Base-by-base conservation (phyloP, 2,329 filamentous ascomycete species). In the Magnaporthales sp. region DNA sequence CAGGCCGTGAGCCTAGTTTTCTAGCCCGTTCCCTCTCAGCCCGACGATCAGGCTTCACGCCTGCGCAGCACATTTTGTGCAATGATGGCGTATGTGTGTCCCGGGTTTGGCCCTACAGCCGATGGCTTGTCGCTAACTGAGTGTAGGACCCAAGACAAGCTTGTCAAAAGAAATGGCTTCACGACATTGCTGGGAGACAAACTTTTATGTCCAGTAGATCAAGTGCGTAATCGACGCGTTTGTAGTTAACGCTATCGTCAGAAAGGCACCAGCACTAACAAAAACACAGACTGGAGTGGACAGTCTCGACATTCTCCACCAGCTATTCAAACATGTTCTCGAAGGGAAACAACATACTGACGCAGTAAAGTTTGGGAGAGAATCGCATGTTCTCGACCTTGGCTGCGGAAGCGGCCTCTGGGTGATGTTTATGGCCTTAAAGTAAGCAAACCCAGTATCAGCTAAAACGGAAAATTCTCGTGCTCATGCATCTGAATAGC, bases 321-420 rank as follows among this genome's bases (percentile, higher is more conserved):
- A 58, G 22, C 15, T 61, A 22, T 38, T 65, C 8, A 13, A 9
- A 15, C 1, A 60, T 4, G 11, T 30, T 8, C 29, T 65, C 9
- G n/a, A 9, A 13, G 51, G 15, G 4, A n/a, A 32, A 15, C 19
- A 38, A 58, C 51, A 22, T n/a, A 58, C 64, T 3, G 26, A 29
- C 4, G 29, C 11, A 8, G 26, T n/a, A 9, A 11, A 29, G 8
- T 13, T 60, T 11, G 4, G 15, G 9, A 27, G 26, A 24, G 29
- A 32, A 10, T 10, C 27, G 8, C 46, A 60, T 32, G 64, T 65
- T 9, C 54, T 65, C 27, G 64, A 65, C 10, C n/a, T 65, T 65
- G 64, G 64, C 9, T 65, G 64, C 38, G 64, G 64, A 15, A 58
- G 46, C 22, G 54, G 64, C 46, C 27, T 65, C 27, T 64, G 63